Evolutionary conservation across 1,284 basidiomycete species (phyloP).

Genomic region (Cryptococcus jaspeensis): DNA sequence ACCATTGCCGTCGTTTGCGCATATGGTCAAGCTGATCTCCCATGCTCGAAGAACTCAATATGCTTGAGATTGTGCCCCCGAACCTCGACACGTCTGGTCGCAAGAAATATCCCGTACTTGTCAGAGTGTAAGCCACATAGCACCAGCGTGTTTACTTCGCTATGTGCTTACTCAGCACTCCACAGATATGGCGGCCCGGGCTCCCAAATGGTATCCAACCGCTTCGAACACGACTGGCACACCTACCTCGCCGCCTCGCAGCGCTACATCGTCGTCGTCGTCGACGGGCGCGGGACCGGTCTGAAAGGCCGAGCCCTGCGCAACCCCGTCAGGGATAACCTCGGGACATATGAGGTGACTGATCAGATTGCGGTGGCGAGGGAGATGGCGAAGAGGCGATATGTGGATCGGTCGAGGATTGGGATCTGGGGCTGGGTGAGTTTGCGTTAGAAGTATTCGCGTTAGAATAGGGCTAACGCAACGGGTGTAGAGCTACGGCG

Average conservation of each 20-base stretch:
- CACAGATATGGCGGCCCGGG: constrained; percentile 83
- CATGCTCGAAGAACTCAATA: constrained; percentile 69
- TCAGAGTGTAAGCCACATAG: constrained; percentile 65
- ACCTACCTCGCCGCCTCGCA: constrained; percentile 77
- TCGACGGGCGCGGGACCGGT: constrained; percentile 94
- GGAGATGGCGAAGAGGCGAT: constrained; percentile 49
- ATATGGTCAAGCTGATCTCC: not conserved
- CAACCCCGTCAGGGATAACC: constrained; percentile 76
- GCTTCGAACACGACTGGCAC: constrained; percentile 76
- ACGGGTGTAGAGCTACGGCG: constrained; percentile 73
- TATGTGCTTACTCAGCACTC: constrained; percentile 5
- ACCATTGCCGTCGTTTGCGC: not conserved
- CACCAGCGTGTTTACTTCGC: not conserved
- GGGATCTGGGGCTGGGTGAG: constrained; percentile 95
- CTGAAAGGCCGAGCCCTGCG: constrained; percentile 78
- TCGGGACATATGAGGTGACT: constrained; percentile 79
- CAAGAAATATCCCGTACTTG: constrained; percentile 89
- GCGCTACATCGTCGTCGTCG: constrained; percentile 79
- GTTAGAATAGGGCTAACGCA: constrained; percentile 7
- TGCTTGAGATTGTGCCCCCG: constrained; percentile 84
- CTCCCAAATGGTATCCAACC: constrained; percentile 71
- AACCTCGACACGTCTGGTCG: constrained; percentile 87
- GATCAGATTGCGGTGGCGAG: constrained; percentile 83
- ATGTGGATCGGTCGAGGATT: constrained; percentile 64
- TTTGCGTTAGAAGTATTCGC: constrained; percentile 11